These are phyloP conservation scores for Synchytrium microbalum DNA, from an alignment of 371 early-diverging fungal species.

Conservation along the genomic window DNA sequence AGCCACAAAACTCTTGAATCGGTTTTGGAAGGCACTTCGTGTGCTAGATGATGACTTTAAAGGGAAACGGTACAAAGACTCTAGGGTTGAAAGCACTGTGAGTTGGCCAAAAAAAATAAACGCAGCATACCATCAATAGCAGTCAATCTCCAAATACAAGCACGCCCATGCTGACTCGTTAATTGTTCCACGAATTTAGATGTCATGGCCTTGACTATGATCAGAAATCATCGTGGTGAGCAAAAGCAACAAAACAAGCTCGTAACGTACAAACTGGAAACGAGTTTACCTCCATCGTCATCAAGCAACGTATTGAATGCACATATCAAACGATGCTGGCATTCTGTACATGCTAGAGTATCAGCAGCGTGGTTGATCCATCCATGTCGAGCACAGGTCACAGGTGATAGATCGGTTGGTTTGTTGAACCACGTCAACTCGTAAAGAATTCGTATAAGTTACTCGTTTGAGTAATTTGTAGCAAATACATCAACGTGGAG, in stretches of 20 bases:
- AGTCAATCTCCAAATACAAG: background rate
- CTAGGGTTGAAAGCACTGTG: background rate
- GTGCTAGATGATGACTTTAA: background rate
- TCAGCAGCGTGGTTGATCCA: background rate
- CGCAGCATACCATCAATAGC: background rate
- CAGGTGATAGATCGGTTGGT: background rate
- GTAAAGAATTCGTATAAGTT: too few relatives aligned
- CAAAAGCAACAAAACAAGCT: too few relatives aligned
- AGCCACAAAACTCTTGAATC: background rate
- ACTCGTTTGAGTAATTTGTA: too few relatives aligned
- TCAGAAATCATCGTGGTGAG: too few relatives aligned
- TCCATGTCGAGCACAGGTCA: background rate
- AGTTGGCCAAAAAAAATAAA: background rate
- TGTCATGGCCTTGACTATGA: background rate
- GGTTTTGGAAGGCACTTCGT: background rate
- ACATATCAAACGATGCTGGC: background rate
- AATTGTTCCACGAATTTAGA: background rate
- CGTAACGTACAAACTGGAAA: background rate
- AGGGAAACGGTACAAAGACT: background rate
- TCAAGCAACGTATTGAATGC: background rate
- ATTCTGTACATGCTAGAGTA: background rate
- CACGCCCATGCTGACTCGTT: background rate
- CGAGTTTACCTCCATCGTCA: background rate
- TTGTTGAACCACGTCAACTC: background rate
- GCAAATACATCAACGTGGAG: too few relatives aligned